Percentiles rank a stretch among this genome's conserved stretches.
Conservation (phyloP, 1,284 basidiomycete genomes). For the Trichosporon sp. region DNA sequence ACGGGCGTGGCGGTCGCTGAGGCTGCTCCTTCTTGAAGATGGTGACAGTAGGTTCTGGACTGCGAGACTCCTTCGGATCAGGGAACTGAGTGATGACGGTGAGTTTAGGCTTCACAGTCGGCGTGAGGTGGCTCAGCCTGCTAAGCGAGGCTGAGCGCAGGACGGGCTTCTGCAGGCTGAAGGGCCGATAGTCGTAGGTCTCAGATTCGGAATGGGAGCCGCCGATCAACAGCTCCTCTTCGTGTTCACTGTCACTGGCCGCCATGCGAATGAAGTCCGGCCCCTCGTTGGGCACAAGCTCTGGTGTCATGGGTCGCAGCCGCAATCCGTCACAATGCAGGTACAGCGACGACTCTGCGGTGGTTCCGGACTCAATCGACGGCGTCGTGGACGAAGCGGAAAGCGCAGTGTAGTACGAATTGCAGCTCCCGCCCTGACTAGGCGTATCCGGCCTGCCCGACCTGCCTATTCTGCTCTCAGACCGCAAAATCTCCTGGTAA, state of each 20-base stretch:
- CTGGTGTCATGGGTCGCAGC: not conserved
- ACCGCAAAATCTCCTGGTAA: not conserved
- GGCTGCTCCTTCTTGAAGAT: not conserved
- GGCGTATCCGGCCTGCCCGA: not conserved
- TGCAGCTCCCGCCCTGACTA: not conserved
- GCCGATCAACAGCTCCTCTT: not conserved
- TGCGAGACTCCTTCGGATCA: not conserved
- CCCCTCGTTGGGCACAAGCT: not conserved
- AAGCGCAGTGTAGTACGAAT: not conserved
- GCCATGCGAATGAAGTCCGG: not conserved
- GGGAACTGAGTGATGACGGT: not conserved
- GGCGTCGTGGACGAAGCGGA: not conserved
- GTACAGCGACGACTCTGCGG: not conserved
- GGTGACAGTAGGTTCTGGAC: not conserved
- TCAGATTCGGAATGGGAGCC: not conserved
- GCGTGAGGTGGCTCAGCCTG: not conserved
- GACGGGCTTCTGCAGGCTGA: not conserved
- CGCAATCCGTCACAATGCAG: not conserved
- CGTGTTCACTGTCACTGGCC: not conserved
- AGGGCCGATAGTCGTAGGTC: not conserved
- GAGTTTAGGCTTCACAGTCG: not conserved
- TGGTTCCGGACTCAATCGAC: slow-evolving; percentile 1
- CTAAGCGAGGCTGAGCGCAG: not conserved
- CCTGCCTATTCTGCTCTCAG: not conserved
- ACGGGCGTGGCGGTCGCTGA: not conserved